Conservation (phyloP, 441 rosid genomes). For the Viola pubescens region DNA sequence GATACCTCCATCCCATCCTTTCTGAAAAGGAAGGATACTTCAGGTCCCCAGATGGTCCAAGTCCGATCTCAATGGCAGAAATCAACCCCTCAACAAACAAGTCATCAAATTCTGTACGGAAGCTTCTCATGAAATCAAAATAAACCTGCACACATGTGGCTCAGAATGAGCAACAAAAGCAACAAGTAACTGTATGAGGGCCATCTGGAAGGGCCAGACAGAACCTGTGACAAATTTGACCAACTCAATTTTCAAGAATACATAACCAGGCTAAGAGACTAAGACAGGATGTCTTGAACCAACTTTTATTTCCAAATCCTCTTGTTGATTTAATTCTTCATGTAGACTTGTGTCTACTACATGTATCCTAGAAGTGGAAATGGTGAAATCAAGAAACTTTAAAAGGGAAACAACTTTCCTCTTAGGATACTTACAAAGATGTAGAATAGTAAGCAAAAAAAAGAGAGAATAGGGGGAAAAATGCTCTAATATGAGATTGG, state of each 20-base stretch:
- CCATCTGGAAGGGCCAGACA: neutral
- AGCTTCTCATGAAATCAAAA: constrained; percentile 97
- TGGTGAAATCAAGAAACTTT: neutral
- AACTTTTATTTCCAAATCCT: neutral
- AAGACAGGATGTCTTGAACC: neutral
- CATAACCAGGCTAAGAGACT: neutral
- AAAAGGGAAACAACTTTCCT: no score
- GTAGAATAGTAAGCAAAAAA: neutral
- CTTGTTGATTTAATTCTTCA: neutral
- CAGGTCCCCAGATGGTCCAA: constrained; percentile 94
- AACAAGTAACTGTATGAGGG: neutral
- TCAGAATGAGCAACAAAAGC: constrained; percentile 12
- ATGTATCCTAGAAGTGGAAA: neutral
- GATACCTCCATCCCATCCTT: constrained; percentile 97
- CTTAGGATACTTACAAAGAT: no score
- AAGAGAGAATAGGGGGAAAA: neutral
- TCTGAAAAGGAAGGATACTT: constrained; percentile 88
- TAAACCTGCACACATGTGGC: constrained; percentile 53
- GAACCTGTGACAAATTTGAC: neutral
- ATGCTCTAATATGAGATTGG: neutral
- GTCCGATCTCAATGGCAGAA: constrained; percentile 77
- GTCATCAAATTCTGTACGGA: constrained; percentile 76
- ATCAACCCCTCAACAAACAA: constrained; percentile 60
- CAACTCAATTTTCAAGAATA: no score
- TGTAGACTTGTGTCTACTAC: neutral